A percentile compares a stretch with the other conserved stretches of the same genome.
phyloP scores from a whole-genome alignment of 495 filamentous ascomycete species.

The Aspergillus haitiensis region DNA sequence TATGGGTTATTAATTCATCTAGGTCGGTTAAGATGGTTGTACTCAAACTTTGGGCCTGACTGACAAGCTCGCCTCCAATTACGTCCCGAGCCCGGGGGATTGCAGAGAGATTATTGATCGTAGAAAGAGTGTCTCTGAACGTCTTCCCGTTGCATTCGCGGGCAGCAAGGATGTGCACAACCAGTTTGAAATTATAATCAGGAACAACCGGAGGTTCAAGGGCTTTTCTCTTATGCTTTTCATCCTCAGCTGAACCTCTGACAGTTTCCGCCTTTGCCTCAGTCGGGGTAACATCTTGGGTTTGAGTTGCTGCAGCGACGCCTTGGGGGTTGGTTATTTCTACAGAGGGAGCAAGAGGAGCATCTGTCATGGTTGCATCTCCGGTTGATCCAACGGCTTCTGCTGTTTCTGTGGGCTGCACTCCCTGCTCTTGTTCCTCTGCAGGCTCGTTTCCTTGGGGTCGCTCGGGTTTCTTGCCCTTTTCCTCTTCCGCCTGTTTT shows the following conservation, averaged over 20 bases:
- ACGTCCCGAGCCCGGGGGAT: slow-evolving; percentile 87
- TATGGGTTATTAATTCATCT: slow-evolving; percentile 82
- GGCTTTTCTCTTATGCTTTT: slow-evolving; percentile 69
- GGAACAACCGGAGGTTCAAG: slow-evolving; percentile 85
- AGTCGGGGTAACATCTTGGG: slow-evolving; percentile 24
- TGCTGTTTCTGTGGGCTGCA: slow-evolving; percentile 26
- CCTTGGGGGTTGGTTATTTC: slow-evolving; percentile 33
- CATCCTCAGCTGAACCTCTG: slow-evolving; percentile 50
- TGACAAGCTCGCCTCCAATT: slow-evolving; percentile 87
- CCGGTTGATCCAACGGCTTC: slow-evolving; percentile 23
- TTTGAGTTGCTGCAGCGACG: slow-evolving; percentile 17
- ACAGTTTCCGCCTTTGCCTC: slow-evolving; percentile 37
- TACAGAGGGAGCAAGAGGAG: slow-evolving; percentile 34
- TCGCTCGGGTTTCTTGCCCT: slow-evolving; percentile 50
- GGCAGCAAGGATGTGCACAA: slow-evolving; percentile 93
- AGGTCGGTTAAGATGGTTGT: slow-evolving; percentile 81
- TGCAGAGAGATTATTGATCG: slow-evolving; percentile 94
- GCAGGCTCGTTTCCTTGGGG: slow-evolving; percentile 28
- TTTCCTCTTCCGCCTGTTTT: slow-evolving; percentile 59
- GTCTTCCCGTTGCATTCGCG: slow-evolving; percentile 96
- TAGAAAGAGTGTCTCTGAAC: slow-evolving; percentile 92
- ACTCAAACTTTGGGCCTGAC: slow-evolving; percentile 79
- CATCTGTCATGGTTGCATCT: slow-evolving; percentile 48
- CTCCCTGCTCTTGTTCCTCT: slow-evolving; percentile 20
- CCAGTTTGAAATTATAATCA: slow-evolving; percentile 82